Conservation (phyloP, 2,329 filamentous ascomycete genomes). For the Claviceps quebecensis region DNA sequence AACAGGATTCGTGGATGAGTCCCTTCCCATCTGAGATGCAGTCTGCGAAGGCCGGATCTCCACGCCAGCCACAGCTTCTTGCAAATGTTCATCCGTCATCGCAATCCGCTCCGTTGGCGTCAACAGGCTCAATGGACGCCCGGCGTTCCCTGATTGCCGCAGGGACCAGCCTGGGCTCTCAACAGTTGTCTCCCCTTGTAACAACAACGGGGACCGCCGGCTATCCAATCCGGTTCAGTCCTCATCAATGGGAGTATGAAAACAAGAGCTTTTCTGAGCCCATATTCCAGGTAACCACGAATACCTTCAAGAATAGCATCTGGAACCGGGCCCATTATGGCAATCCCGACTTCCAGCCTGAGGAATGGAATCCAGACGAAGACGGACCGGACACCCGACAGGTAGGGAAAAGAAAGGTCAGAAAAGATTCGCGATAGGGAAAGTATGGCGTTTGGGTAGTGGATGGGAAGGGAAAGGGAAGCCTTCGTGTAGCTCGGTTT, state of each 20-base stretch:
- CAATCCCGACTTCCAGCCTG: slow-evolving; percentile 40
- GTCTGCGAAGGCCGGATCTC: slow-evolving; percentile 10
- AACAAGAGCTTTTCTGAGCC: slow-evolving; percentile 30
- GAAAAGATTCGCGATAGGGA: slow-evolving; percentile 10
- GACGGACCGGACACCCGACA: slow-evolving; percentile 18
- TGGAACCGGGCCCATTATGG: slow-evolving; percentile 55
- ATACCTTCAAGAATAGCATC: slow-evolving; percentile 51
- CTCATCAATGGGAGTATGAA: slow-evolving; percentile 31
- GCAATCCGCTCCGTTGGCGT: slow-evolving; percentile 20
- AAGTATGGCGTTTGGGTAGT: neutral
- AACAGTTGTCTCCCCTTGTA: slow-evolving; percentile 2
- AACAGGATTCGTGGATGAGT: slow-evolving; percentile 24
- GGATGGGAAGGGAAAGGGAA: neutral
- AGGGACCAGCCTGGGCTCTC: slow-evolving; percentile 3
- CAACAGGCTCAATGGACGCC: slow-evolving; percentile 8
- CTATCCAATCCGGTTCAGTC: slow-evolving; percentile 35
- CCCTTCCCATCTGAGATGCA: slow-evolving; percentile 16
- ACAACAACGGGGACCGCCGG: slow-evolving; percentile 8
- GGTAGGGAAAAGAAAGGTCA: slow-evolving; percentile 13
- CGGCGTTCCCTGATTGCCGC: slow-evolving; percentile 5
- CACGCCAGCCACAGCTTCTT: slow-evolving; percentile 15
- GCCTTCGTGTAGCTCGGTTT: neutral
- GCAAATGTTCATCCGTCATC: slow-evolving; percentile 17
- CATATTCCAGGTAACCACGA: slow-evolving; percentile 34
- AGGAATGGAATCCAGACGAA: slow-evolving; percentile 29